Evolutionary conservation across 1,284 basidiomycete genomes (phyloP).

Genomic region (Psilocybe mexicana): DNA sequence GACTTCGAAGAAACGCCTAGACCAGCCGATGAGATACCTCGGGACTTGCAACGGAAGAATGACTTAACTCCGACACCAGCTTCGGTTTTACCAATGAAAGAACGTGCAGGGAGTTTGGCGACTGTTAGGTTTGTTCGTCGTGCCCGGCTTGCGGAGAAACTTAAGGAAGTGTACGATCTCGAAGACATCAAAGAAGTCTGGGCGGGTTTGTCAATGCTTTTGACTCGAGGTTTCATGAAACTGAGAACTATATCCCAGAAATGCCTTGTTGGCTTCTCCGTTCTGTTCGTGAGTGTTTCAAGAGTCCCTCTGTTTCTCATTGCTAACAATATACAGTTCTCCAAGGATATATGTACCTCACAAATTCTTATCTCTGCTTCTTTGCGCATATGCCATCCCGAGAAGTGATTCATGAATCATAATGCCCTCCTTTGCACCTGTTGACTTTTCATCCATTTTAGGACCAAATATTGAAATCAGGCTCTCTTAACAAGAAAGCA

Average conservation of each 20-base stretch:
- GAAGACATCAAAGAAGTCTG: slow-evolving; percentile 79
- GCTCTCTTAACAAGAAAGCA: slow-evolving; percentile 81
- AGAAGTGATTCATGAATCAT: slow-evolving; percentile 56
- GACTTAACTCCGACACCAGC: background rate
- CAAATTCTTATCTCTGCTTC: slow-evolving; percentile 91
- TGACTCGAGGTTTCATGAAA: slow-evolving; percentile 1
- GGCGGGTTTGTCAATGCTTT: slow-evolving; percentile 54
- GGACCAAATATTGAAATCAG: slow-evolving; percentile 88
- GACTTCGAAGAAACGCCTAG: slow-evolving; percentile 64
- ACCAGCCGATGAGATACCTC: slow-evolving; percentile 31
- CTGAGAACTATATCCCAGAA: slow-evolving; percentile 47
- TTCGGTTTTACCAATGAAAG: slow-evolving; percentile 20
- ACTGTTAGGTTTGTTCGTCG: slow-evolving; percentile 73
- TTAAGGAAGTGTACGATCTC: slow-evolving; percentile 85
- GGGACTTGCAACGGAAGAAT: slow-evolving; percentile 20
- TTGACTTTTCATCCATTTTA: slow-evolving; percentile 30
- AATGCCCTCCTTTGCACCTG: background rate
- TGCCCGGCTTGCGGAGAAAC: slow-evolving; percentile 75
- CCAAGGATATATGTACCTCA: slow-evolving; percentile 96
- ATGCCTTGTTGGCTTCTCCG: slow-evolving; percentile 89
- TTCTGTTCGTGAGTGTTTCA: slow-evolving; percentile 69
- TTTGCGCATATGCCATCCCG: slow-evolving; percentile 92
- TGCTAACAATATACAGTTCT: slow-evolving; percentile 58
- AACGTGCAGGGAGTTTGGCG: slow-evolving; percentile 63
- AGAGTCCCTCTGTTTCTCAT: background rate